Percentiles rank a stretch among this genome's conserved stretches.
These are phyloP conservation scores for Hymenoscyphus fructigenus DNA, from an alignment of 2,329 filamentous ascomycete species.

Conservation along the genomic window DNA sequence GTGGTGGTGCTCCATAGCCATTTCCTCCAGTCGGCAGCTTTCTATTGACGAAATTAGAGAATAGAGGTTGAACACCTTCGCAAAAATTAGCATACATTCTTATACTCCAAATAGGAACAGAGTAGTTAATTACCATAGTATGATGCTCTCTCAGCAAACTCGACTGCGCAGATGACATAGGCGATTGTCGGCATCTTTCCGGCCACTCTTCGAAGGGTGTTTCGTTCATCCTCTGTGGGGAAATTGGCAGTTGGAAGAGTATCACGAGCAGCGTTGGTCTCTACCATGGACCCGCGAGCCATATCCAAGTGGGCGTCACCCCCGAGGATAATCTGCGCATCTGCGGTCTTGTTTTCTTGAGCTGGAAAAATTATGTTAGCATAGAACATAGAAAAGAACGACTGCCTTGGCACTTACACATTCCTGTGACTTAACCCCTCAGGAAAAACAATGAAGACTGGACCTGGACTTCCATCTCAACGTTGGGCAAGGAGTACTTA, in stretches of 20 bases:
- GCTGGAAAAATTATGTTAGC: slow-evolving; percentile 5
- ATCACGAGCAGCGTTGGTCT: neutral
- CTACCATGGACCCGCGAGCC: slow-evolving; percentile 16
- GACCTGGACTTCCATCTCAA: neutral
- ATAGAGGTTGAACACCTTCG: slow-evolving; percentile 59
- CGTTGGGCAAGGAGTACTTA: slow-evolving; percentile 4
- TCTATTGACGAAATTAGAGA: slow-evolving; percentile 63
- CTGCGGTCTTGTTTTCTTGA: slow-evolving; percentile 19
- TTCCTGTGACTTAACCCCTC: neutral
- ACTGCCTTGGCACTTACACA: neutral
- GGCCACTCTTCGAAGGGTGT: slow-evolving; percentile 60
- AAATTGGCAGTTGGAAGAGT: neutral
- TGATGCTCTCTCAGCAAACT: slow-evolving; percentile 70
- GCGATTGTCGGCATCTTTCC: slow-evolving; percentile 65
- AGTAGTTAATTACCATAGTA: neutral
- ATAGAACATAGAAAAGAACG: neutral
- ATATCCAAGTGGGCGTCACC: slow-evolving; percentile 18
- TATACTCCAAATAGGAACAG: too few relatives aligned
- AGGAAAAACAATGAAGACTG: slow-evolving; percentile 1
- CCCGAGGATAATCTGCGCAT: slow-evolving; percentile 18
- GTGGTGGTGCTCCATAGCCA: slow-evolving; percentile 41
- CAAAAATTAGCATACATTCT: neutral
- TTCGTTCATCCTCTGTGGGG: slow-evolving; percentile 58
- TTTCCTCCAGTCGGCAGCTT: slow-evolving; percentile 51
- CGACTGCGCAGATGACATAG: slow-evolving; percentile 70